Evolutionary conservation across 2,329 filamentous ascomycete genomes (phyloP), one percentile per base, ranked within the genome.

Genomic region (Proliferodiscus dingleyae): DNA sequence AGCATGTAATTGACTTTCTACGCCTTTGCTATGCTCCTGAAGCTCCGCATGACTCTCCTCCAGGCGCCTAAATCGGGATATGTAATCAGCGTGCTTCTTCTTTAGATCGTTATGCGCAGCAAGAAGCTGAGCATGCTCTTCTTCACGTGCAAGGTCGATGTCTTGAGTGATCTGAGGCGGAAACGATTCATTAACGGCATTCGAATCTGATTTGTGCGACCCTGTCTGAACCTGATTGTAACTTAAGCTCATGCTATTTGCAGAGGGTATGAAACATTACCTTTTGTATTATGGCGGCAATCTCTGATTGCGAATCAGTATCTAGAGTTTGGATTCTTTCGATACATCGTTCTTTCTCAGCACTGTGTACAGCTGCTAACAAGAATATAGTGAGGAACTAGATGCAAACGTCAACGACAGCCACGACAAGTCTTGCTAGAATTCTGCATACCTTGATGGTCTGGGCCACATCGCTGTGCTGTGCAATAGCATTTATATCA

Each of bases 321-420:
- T 74, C 71, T 22, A 75, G 56, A 40, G 53, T 61, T 46, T 67
- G 66, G 30, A 77, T 71, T 18, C 64, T 63, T 6, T 62, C 63
- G 36, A 84, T 71, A 58, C 80, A 81, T 57, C 68, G 68, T 26
- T 71, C 69, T 46, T 73, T 73, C 43, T 78, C 74, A 21, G 77
- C 73, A 10, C 80, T 80, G 59, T 75, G 73, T 51, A 81, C 75
- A 21, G 78, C 78, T n/a, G 73, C 74, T 46, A 81, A 74, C 18
- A 85, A 69, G 60, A 85, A 73, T 45, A 85, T 70, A 47, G 79
- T 78, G 33, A 85, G 68, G 41, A 85, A 69, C 69, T 83, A 69
- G 18, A 47, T n/a, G 24, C 36, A 38, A n/a, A 45, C 46, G 51
- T 64, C 40, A 63, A 53, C 53, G 40, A 53, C 26, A 24, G n/a